phyloP scores from a whole-genome alignment of 1,284 basidiomycete species.

The Phylloporus gajari region DNA sequence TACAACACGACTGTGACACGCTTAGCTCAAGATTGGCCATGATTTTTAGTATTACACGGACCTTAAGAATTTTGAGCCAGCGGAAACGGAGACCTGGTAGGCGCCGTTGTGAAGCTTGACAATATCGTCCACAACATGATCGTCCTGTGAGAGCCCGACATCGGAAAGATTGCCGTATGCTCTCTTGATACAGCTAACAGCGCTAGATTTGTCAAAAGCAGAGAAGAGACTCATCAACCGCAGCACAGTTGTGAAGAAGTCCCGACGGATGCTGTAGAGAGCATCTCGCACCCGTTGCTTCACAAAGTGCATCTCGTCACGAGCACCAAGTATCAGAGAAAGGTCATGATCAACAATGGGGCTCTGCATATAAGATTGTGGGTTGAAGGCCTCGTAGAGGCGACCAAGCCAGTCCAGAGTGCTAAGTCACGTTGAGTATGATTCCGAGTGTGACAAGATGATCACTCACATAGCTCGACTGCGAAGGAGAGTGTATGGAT shows the following conservation, averaged over 20 bases:
- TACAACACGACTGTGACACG: slow-evolving; percentile 53
- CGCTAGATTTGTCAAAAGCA: slow-evolving; percentile 39
- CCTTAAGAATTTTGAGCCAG: slow-evolving; percentile 42
- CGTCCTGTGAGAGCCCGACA: slow-evolving; percentile 6
- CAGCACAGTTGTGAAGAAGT: slow-evolving; percentile 46
- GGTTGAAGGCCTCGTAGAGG: slow-evolving; percentile 54
- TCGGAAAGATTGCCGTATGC: slow-evolving; percentile 15
- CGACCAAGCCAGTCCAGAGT: slow-evolving; percentile 47
- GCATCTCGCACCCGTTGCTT: slow-evolving; percentile 53
- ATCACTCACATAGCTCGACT: slow-evolving; percentile 33
- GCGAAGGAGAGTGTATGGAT: slow-evolving; percentile 24
- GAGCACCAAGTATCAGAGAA: slow-evolving; percentile 49
- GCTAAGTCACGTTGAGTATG: slow-evolving; percentile 1
- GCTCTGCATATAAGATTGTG: slow-evolving; percentile 51
- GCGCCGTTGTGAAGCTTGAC: slow-evolving; percentile 28
- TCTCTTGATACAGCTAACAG: slow-evolving; percentile 31
- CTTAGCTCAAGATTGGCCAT: background rate
- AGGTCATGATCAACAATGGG: slow-evolving; percentile 46
- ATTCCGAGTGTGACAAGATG: background rate
- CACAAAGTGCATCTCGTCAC: slow-evolving; percentile 48
- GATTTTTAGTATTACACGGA: slow-evolving; percentile 12
- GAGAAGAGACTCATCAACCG: slow-evolving; percentile 44
- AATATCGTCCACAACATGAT: slow-evolving; percentile 53
- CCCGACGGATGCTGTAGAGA: slow-evolving; percentile 39
- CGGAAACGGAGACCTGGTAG: slow-evolving; percentile 30